Evolutionary conservation across 148 eudicot genomes (phyloP).

Genomic region (Heliosperma pusillum): DNA sequence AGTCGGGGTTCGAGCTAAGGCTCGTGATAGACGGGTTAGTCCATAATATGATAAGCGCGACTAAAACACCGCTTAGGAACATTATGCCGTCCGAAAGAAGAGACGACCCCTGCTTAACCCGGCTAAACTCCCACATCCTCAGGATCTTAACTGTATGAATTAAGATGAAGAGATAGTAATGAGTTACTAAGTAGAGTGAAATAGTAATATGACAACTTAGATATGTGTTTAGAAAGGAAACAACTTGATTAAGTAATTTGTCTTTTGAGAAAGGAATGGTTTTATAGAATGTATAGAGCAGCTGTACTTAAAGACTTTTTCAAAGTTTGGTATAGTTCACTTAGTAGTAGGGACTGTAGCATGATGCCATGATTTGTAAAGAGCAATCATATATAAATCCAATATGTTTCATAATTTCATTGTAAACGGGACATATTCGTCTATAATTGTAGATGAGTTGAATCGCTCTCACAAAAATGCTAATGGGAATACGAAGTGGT

Average conservation of each 20-base stretch:
- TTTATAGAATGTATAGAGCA: constrained; percentile 6
- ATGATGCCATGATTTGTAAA: not conserved
- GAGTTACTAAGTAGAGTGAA: constrained; percentile 3
- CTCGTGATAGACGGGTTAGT: not conserved
- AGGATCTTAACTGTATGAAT: too few relatives aligned
- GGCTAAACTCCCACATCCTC: not conserved
- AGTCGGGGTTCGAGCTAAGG: not conserved
- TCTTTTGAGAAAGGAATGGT: not conserved
- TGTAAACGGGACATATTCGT: too few relatives aligned
- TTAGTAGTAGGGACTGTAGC: not conserved
- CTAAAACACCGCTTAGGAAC: constrained; percentile 12
- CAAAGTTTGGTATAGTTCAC: constrained; percentile 14
- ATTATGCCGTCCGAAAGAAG: constrained; percentile 8
- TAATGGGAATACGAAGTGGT: too few relatives aligned
- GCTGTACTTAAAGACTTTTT: constrained; percentile 3
- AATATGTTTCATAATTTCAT: too few relatives aligned
- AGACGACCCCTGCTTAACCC: constrained; percentile 1
- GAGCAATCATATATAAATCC: too few relatives aligned
- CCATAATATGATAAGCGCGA: constrained; percentile 1
- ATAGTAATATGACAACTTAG: not conserved
- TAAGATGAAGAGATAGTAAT: not conserved
- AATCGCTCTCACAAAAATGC: too few relatives aligned
- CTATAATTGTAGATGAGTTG: too few relatives aligned
- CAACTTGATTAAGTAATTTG: not conserved
- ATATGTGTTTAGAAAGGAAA: not conserved